Conservation (phyloP, 2,329 filamentous ascomycete species). For the Colletotrichum graminicola region DNA sequence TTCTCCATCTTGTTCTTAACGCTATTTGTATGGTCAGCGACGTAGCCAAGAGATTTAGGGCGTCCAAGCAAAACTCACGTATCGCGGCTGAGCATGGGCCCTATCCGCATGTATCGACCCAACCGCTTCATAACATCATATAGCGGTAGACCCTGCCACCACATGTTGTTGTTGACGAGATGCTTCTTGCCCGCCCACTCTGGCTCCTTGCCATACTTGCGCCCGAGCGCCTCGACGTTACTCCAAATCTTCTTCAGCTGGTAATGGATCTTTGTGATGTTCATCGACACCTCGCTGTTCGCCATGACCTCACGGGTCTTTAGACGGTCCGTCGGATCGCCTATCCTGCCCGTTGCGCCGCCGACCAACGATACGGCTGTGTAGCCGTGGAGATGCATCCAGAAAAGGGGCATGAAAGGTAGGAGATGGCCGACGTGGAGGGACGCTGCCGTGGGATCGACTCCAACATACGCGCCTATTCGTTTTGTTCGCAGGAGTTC, state of each 20-base stretch:
- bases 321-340: conserved; percentile 81
- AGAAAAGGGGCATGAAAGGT: conserved; percentile 86
- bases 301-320: conserved; percentile 68
- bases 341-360: conserved; percentile 81
- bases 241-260: conserved; percentile 80
- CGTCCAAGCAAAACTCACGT: conserved; percentile 69
- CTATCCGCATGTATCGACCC: conserved; percentile 80
- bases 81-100: conserved; percentile 88
- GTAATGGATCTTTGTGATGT: conserved; percentile 75
- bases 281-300: conserved; percentile 67
- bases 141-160: conserved; percentile 80
- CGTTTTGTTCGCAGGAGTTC: conserved; percentile 73
- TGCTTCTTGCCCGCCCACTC: conserved; percentile 75
- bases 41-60: not conserved
- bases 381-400: conserved; percentile 84
- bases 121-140: conserved; percentile 81
- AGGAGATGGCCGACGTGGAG: conserved; percentile 85
- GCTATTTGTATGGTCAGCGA: conserved; percentile 45
- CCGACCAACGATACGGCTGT: conserved; percentile 76
- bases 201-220: conserved; percentile 72
- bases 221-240: conserved; percentile 76
- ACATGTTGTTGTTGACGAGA: conserved; percentile 84
- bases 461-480: conserved; percentile 82
- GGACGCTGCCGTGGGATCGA: conserved; percentile 85
- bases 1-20: conserved; percentile 87